Conservation (phyloP, 2,329 filamentous ascomycete genomes). For the Fusarium tricinctum region DNA sequence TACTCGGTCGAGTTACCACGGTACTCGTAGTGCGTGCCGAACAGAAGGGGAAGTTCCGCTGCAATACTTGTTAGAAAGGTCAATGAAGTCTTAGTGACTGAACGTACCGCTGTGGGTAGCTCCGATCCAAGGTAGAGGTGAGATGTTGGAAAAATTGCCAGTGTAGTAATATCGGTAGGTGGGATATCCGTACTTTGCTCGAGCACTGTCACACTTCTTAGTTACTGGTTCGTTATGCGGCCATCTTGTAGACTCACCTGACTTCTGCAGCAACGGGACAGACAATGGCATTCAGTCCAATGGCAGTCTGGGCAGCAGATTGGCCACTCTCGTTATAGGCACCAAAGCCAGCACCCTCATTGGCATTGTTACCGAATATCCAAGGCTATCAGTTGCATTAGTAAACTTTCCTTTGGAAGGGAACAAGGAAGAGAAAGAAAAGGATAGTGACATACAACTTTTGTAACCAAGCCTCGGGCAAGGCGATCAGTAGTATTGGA, state of each 20-base stretch:
- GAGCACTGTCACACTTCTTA: background rate
- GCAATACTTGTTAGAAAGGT: accelerated
- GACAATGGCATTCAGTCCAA: slow-evolving; percentile 9
- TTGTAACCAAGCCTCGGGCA: slow-evolving; percentile 7
- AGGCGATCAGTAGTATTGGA: slow-evolving; percentile 19
- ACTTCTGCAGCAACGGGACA: slow-evolving; percentile 25
- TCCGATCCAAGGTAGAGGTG: slow-evolving; percentile 16
- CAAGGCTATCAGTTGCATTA: slow-evolving; percentile 3
- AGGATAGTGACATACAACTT: slow-evolving; percentile 5
- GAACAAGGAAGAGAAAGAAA: no score
- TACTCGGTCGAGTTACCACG: slow-evolving; percentile 20
- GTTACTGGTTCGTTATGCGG: accelerated
- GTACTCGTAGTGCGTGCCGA: slow-evolving; percentile 27
- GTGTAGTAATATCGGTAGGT: slow-evolving; percentile 27
- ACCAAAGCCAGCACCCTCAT: slow-evolving; percentile 31
- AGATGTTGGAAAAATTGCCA: slow-evolving; percentile 25
- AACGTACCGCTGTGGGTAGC: slow-evolving; percentile 14
- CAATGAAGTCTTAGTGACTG: accelerated
- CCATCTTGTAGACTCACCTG: background rate
- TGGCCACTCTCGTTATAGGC: slow-evolving; percentile 1
- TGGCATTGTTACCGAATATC: slow-evolving; percentile 30
- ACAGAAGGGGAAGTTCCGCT: slow-evolving; percentile 17
- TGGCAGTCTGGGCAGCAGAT: slow-evolving; percentile 8
- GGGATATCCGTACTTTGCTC: slow-evolving; percentile 13
- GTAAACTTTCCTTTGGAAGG: accelerated